phyloP scores from a whole-genome alignment of 2,329 filamentous ascomycete species.

The Ophiosphaerella herpotricha region DNA sequence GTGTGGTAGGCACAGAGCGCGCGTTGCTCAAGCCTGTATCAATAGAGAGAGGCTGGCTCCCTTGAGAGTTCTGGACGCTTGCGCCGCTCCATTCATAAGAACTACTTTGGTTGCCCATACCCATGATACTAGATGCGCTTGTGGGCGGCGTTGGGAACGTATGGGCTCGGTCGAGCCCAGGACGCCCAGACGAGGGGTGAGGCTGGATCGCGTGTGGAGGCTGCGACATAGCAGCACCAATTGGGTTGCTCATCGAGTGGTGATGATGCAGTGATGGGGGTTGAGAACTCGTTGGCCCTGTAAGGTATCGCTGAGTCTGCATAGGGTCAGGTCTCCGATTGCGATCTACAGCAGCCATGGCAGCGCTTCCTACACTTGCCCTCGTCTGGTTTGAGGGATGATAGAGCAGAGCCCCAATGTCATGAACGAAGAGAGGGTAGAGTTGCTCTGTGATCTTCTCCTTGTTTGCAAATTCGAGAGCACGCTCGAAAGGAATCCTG shows the following conservation, averaged over 20 bases:
- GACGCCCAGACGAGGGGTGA: constrained; percentile 64
- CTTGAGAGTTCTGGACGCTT: constrained; percentile 53
- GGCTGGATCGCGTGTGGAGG: constrained; percentile 67
- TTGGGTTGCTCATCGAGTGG: constrained; percentile 66
- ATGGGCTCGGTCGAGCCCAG: constrained; percentile 76
- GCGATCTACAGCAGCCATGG: constrained; percentile 75
- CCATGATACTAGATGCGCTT: constrained; percentile 84
- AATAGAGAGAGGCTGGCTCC: constrained; percentile 76
- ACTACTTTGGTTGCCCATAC: constrained; percentile 72
- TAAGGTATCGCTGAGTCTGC: constrained; percentile 58
- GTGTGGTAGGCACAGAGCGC: constrained; percentile 87
- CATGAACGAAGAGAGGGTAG: constrained; percentile 96
- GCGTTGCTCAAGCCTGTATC: constrained; percentile 78
- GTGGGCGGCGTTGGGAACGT: constrained; percentile 94
- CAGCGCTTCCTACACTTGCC: constrained; percentile 71
- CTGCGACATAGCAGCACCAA: constrained; percentile 67
- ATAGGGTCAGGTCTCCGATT: constrained; percentile 52
- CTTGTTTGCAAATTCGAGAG: constrained; percentile 98
- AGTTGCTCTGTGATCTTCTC: constrained; percentile 97
- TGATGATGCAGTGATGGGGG: constrained; percentile 74
- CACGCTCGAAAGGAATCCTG: constrained; percentile 97
- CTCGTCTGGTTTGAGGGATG: constrained; percentile 87
- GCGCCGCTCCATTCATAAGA: constrained; percentile 76
- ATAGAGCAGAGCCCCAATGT: constrained; percentile 91
- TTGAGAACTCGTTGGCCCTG: constrained; percentile 62